Evolutionary conservation across 257 asterid species (phyloP), one percentile per base, ranked within the genome.

Genomic region (Agastache rugosa): DNA sequence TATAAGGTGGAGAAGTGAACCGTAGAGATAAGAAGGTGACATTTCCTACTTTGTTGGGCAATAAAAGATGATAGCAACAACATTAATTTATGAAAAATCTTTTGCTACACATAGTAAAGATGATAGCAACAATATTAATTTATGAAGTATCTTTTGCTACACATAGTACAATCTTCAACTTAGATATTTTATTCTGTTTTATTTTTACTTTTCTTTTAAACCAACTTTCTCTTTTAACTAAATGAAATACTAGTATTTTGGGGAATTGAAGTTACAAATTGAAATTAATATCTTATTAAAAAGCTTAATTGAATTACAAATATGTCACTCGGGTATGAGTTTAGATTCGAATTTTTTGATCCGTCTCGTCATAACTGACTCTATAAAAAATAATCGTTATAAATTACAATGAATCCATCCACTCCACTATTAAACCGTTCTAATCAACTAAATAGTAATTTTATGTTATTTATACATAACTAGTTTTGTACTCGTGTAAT

Each of bases 11-110:
- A 78, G 74, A 72, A 48, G 16, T 19, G 42, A 64, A 75, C 20
- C 22, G n/a, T 35, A 51, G 63, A 6, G 83, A 80, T 81, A 81
- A 80, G 85, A 83, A 59, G 60, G 48, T 77, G 75, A 72, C 72
- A 31, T 75, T 81, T 79, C 79, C 88, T 61, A 60, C 63, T 60
- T 69, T 80, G 77, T 75, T 80, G 84, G 87, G 81, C 72, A 25
- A 64, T 54, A 29, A 39, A 77, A 61, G 31, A 50, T 62, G 81
- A 83, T 51, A 73, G 78, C 75, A 68, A 78, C 74, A 42, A 41
- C 8, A 61, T 64, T 41, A n/a, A 22, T 11, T 71, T 74, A 34
- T 78, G 39, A 5, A 39, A 53, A 39, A 53, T 59, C 11, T n/a
- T 67, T 15, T 11, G 35, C 27, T 27, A 19, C 12, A 15, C 31